Evolutionary conservation across 2,329 filamentous ascomycete genomes (phyloP).

Genomic region (Claviceps paspali): DNA sequence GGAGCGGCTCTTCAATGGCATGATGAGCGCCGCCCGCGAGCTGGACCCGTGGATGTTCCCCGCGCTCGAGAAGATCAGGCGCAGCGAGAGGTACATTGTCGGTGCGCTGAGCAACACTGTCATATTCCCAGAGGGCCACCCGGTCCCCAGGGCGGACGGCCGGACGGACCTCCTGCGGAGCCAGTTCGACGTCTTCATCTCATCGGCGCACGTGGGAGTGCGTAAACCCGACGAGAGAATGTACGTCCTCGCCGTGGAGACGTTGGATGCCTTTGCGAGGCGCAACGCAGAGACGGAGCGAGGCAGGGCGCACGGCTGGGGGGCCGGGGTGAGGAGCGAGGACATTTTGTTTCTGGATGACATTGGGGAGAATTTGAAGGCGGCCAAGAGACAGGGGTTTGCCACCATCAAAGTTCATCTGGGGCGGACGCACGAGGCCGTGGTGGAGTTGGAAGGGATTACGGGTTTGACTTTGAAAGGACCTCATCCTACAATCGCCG

Average conservation of each 20-base stretch:
- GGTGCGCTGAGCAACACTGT: conserved; percentile 84
- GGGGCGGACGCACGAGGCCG: conserved; percentile 64
- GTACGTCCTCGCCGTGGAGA: conserved; percentile 56
- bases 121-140: conserved; percentile 64
- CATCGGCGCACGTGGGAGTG: conserved; percentile 71
- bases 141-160: conserved; percentile 34
- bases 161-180: conserved; percentile 42
- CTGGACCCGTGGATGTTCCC: conserved; percentile 84
- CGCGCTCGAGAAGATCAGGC: conserved; percentile 54
- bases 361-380: conserved; percentile 85
- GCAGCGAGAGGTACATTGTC: conserved; percentile 50
- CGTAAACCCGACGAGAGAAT: conserved; percentile 76
- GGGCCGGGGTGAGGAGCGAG: conserved; percentile 35
- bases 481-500: conserved; percentile 33
- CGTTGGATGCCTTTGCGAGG: conserved; percentile 47
- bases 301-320: conserved; percentile 28
- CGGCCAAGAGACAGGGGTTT: conserved; percentile 58
- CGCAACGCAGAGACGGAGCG: conserved; percentile 27
- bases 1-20: conserved; percentile 70
- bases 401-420: conserved; percentile 72
- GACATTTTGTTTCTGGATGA: conserved; percentile 86
- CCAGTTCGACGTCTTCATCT: conserved; percentile 77
- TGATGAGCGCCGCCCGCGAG: conserved; percentile 60
- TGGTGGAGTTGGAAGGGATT: conserved; percentile 61
- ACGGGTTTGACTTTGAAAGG: conserved; percentile 53